phyloP scores from a whole-genome alignment of 2,329 filamentous ascomycete genomes.

The Colletotrichum sp. region DNA sequence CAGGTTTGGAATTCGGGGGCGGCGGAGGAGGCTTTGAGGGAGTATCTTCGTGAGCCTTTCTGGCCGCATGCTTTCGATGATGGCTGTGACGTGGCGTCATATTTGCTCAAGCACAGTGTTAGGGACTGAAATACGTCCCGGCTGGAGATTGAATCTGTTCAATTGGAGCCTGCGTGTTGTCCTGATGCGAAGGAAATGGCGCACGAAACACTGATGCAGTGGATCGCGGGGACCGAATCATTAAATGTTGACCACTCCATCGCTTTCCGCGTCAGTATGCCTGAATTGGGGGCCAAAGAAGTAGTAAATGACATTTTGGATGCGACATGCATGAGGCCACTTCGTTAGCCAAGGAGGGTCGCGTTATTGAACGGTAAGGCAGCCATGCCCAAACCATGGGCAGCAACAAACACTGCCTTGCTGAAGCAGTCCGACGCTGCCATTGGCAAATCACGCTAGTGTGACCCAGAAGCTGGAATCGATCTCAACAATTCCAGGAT shows the following conservation, averaged over 20 bases:
- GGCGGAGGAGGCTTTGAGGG: neutral
- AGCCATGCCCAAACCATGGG: neutral
- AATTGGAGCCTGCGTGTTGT: neutral
- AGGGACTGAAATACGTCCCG: neutral
- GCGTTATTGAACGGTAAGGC: neutral
- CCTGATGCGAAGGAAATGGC: neutral
- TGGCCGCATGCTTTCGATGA: neutral
- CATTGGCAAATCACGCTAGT: neutral
- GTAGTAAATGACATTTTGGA: neutral
- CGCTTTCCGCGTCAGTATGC: accelerated
- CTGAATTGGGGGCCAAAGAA: accelerated
- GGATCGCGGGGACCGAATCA: accelerated
- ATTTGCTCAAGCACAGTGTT: neutral
- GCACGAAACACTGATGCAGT: neutral
- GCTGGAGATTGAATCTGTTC: neutral
- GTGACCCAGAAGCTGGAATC: neutral
- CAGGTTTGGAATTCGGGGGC: neutral
- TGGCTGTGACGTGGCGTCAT: neutral
- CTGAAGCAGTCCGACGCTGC: neutral
- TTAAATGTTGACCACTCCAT: accelerated
- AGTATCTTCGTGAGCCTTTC: neutral
- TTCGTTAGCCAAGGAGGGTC: neutral
- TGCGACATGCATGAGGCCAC: neutral
- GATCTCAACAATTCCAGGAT: neutral
- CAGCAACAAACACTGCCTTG: neutral